Evolutionary conservation across 164 flowering plant genomes (phyloP).

Genomic region (Platanus orientalis): DNA sequence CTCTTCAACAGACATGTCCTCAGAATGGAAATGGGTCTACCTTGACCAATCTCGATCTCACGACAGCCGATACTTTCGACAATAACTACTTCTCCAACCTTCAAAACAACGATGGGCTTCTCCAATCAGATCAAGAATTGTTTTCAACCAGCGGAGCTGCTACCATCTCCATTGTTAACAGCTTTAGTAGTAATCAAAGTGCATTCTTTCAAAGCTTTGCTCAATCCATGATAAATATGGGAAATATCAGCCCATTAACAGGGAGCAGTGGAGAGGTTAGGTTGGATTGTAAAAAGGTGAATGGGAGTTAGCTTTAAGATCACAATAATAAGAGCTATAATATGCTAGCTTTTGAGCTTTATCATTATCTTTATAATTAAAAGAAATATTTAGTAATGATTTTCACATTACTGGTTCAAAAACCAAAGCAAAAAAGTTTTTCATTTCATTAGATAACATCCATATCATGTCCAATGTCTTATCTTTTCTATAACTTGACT

Average conservation of each 20-base stretch:
- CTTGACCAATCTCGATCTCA: conserved; percentile 14
- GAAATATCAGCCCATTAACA: conserved; percentile 19
- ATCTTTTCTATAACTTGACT: too few relatives aligned
- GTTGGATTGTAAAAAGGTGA: conserved; percentile 9
- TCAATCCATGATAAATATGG: conserved; percentile 21
- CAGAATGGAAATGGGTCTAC: neutral
- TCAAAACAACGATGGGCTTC: conserved; percentile 13
- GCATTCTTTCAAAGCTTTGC: conserved; percentile 18
- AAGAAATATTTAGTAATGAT: too few relatives aligned
- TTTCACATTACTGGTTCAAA: too few relatives aligned
- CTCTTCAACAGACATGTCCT: conserved; percentile 10
- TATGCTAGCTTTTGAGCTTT: too few relatives aligned
- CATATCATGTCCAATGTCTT: too few relatives aligned
- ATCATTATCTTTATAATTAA: too few relatives aligned
- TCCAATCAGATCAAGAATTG: conserved; percentile 20
- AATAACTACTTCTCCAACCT: conserved; percentile 21
- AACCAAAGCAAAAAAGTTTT: too few relatives aligned
- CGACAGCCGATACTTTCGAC: conserved; percentile 11
- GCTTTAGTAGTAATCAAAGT: conserved; percentile 10
- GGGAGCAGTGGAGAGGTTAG: conserved; percentile 18
- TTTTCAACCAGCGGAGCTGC: conserved; percentile 10
- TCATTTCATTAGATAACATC: too few relatives aligned
- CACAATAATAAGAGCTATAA: too few relatives aligned
- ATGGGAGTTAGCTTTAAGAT: too few relatives aligned
- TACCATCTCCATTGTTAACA: conserved; percentile 15